These are phyloP conservation scores for Ganoderma resinaceum DNA, from an alignment of 1,284 basidiomycete genomes.

Conservation along the genomic window DNA sequence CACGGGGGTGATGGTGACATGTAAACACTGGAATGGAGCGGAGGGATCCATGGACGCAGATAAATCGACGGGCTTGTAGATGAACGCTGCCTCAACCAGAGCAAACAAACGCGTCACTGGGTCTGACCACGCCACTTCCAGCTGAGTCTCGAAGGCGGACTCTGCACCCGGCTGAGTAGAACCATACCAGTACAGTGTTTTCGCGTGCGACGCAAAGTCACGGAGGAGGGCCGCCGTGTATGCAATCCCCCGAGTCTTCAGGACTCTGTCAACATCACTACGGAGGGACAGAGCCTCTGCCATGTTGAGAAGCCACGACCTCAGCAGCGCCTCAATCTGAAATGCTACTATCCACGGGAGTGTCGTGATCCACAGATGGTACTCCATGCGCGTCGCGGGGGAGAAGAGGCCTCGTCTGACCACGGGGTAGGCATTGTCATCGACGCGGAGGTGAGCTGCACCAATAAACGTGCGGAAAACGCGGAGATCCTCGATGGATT, in stretches of 20 bases:
- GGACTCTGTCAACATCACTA: constrained; percentile 42
- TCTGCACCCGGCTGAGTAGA: constrained; percentile 3
- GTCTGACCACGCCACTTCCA: constrained; percentile 4
- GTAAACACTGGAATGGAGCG: constrained; percentile 57
- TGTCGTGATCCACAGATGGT: constrained; percentile 46
- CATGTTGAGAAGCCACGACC: constrained; percentile 50
- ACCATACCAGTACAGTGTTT: constrained; percentile 39
- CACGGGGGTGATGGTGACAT: constrained; percentile 67
- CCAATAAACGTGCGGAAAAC: constrained; percentile 49
- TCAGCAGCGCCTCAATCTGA: constrained; percentile 58
- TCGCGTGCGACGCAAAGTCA: constrained; percentile 48
- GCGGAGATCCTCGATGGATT: constrained; percentile 39
- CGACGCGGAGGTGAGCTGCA: constrained; percentile 45
- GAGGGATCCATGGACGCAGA: constrained; percentile 9
- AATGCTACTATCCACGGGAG: constrained; percentile 60
- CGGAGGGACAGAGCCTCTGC: constrained; percentile 53
- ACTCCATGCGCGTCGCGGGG: constrained; percentile 37
- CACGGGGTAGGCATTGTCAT: constrained; percentile 45
- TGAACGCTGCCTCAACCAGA: constrained; percentile 34
- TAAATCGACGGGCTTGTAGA: constrained; percentile 22
- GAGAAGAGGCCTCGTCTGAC: constrained; percentile 55
- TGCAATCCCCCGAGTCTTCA: constrained; percentile 40
- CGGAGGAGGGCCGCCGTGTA: constrained; percentile 50
- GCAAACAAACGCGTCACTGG: constrained; percentile 16
- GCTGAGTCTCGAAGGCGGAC: constrained; percentile 3